Evolutionary conservation across 176 grass and related monocot species (phyloP).

Genomic region (Aegilops sharonensis): DNA sequence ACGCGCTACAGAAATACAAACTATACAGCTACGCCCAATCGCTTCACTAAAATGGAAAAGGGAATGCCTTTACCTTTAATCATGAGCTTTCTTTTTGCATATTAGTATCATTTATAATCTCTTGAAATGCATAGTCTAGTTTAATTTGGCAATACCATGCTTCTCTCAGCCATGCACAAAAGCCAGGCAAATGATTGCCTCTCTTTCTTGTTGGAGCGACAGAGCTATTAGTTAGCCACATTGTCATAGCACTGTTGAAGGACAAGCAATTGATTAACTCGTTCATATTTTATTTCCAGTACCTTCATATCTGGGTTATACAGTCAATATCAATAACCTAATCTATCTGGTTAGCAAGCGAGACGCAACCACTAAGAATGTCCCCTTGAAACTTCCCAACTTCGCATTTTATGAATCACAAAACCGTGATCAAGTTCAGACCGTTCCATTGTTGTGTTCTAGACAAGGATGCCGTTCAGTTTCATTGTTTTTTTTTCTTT

Average conservation of each 20-base stretch:
- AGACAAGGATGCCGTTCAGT: not conserved
- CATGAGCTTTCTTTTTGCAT: slow-evolving; percentile 36
- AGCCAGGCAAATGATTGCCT: not conserved
- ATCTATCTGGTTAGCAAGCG: not conserved
- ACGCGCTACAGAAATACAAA: not conserved
- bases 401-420: not conserved
- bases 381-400: slow-evolving; percentile 8
- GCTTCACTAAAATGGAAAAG: not conserved
- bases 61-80: slow-evolving; percentile 18
- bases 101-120: slow-evolving; percentile 6
- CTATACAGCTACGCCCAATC: not conserved
- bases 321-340: not conserved
- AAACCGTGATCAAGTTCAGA: not conserved
- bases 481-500: not conserved
- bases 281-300: not conserved
- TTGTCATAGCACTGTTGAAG: not conserved
- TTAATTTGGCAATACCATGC: slow-evolving; percentile 13
- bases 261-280: not conserved
- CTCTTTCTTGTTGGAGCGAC: not conserved
- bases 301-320: not conserved
- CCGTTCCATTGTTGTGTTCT: not conserved
- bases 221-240: not conserved
- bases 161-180: not conserved
- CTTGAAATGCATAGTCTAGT: not conserved
- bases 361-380: not conserved